Conservation (phyloP, 2,329 filamentous ascomycete species). For the Coniochaeta sp. region DNA sequence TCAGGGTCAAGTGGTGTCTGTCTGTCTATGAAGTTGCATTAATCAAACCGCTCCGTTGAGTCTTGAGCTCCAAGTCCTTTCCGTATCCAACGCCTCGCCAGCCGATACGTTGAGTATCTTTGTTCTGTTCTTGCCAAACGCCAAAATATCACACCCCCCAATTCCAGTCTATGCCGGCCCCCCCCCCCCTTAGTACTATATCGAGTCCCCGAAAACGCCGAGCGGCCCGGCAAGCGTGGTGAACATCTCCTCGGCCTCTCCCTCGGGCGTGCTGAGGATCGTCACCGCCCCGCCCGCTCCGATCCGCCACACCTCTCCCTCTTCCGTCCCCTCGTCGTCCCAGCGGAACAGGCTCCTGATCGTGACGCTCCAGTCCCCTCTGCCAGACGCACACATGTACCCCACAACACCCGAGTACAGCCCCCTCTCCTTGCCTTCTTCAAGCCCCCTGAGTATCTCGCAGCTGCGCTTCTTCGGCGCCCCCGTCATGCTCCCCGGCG, state of each 20-base stretch:
- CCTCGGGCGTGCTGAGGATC: constrained; percentile 68
- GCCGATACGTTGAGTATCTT: constrained; percentile 17
- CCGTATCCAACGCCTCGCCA: not conserved
- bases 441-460: constrained; percentile 67
- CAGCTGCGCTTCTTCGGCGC: constrained; percentile 92
- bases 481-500: constrained; percentile 93
- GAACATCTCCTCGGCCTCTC: constrained; percentile 88
- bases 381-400: constrained; percentile 79
- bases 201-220: constrained; percentile 35
- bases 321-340: constrained; percentile 53
- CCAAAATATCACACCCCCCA: not conserved
- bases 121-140: not conserved
- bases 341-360: constrained; percentile 76
- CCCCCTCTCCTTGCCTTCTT: constrained; percentile 56
- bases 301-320: constrained; percentile 64
- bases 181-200: no score
- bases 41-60: constrained; percentile 12
- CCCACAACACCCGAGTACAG: constrained; percentile 86
- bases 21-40: not conserved
- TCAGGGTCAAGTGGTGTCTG: not conserved
- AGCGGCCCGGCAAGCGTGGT: constrained; percentile 59
- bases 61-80: constrained; percentile 7
- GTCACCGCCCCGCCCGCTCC: constrained; percentile 91
- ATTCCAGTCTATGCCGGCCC: not conserved
- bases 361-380: constrained; percentile 84